Conservation (phyloP, 2,329 filamentous ascomycete species). For the Pseudogymnoascus sp. region DNA sequence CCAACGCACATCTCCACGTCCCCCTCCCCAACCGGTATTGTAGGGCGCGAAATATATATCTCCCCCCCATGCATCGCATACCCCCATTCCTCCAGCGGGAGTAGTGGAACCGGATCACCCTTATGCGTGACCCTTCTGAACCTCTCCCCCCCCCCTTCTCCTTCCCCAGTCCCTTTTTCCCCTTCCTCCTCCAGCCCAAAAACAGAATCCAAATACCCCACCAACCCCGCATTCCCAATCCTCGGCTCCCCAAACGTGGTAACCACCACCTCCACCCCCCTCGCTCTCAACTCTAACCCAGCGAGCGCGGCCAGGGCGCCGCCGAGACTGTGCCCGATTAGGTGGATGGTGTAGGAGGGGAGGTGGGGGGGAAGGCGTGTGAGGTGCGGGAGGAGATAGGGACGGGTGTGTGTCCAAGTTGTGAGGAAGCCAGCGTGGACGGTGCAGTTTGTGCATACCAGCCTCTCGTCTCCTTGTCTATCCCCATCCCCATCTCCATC, state of each 20-base stretch:
- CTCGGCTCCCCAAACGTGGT: conserved; percentile 91
- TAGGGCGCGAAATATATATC: conserved; percentile 68
- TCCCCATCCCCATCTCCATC: background rate
- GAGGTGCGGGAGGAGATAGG: conserved; percentile 60
- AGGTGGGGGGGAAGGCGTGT: conserved; percentile 27
- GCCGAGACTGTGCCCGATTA: conserved; percentile 77
- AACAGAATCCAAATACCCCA: conserved; percentile 45
- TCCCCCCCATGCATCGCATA: conserved; percentile 81
- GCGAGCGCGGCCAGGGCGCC: conserved; percentile 87
- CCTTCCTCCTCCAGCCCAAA: conserved; percentile 31
- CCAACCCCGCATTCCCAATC: conserved; percentile 50
- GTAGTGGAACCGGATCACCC: conserved; percentile 78
- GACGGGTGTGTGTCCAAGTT: conserved; percentile 72
- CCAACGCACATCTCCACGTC: conserved; percentile 70
- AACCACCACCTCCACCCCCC: conserved; percentile 67
- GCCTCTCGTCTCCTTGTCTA: too few species aligned
- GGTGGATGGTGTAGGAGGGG: conserved; percentile 27
- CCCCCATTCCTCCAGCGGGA: conserved; percentile 83
- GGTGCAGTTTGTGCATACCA: conserved; percentile 76
- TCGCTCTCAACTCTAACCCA: conserved; percentile 64
- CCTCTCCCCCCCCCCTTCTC: background rate
- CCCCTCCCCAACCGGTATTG: conserved; percentile 56
- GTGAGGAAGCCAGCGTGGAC: conserved; percentile 85
- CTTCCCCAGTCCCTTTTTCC: background rate
- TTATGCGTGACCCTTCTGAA: conserved; percentile 80